Evolutionary conservation across 768 basidiomycete genomes (phyloP), one percentile per base, ranked within the genome.

Genomic region (Hydnum rufescens): DNA sequence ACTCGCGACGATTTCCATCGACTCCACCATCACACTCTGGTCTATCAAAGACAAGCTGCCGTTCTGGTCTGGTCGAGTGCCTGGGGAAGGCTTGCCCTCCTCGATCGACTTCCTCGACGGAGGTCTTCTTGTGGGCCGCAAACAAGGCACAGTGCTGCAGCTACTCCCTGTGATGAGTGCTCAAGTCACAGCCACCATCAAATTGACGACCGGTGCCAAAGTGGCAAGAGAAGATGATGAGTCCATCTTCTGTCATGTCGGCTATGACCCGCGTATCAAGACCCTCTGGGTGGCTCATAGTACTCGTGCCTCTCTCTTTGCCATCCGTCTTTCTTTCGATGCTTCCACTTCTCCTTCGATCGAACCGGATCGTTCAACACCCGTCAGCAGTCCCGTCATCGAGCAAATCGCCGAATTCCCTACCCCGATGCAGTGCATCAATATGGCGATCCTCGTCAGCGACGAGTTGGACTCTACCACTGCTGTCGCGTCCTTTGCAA

Each of bases 211-310:
- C 13, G 48, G 49, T 19, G 16, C 13, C 8, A 13, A 13, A 26
- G 47, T 34, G 5, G 51, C 52, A 50, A 73, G 71, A 54, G 85
- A 88, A 39, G 85, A 87, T 59, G 70, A 69, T 16, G 83, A 85
- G 5, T 30, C 39, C 29, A 88, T 89, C 82, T 89, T 86, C 62
- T 83, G 86, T 13, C 86, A 89, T 60, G 76, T 81, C 57, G 80
- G 75, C 60, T 89, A 89, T 61, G 86, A 89, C 66, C 72, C 82
- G 0, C 70, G 82, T 43, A 87, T 88, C 55, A 82, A 82, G 66
- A 87, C 83, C 0, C 69, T 89, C 29, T 89, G 86, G 86, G 72
- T 88, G 19, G 86, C 86, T 51, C 87, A 87, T 62, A 83, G 76
- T 63, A 76, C 82, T 43, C 74, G 86, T 23, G 82, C 86, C 55